These are phyloP conservation scores for Spiromastix sp. DNA, from an alignment of 2,329 filamentous ascomycete species.

Conservation along the genomic window DNA sequence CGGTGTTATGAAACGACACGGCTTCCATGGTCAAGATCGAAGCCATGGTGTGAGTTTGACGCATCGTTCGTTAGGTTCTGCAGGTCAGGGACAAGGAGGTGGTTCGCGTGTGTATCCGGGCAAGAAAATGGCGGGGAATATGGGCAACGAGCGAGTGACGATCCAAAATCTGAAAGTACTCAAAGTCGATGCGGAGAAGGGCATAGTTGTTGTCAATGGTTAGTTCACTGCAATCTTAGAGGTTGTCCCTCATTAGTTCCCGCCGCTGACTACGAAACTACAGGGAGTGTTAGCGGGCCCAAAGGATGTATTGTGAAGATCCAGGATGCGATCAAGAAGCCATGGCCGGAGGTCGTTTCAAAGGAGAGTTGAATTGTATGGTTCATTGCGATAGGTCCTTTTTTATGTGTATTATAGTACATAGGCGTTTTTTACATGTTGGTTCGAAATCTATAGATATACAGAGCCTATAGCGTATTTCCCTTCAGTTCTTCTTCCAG, in stretches of 20 bases:
- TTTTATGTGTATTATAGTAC: conserved; percentile 30
- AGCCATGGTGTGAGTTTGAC: conserved; percentile 93
- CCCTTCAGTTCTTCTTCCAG: no score
- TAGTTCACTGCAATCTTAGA: conserved; percentile 16
- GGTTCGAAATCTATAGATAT: no score
- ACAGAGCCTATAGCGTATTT: no score
- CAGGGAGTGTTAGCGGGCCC: conserved; percentile 69
- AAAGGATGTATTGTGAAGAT: conserved; percentile 77
- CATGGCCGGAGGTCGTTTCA: conserved; percentile 48
- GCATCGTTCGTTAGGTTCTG: conserved; percentile 84
- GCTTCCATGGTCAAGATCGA: conserved; percentile 77
- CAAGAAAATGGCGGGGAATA: conserved; percentile 95
- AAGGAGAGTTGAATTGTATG: conserved; percentile 34
- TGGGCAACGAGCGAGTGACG: conserved; percentile 83
- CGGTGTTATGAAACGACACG: conserved; percentile 95
- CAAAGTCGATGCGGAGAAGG: conserved; percentile 76
- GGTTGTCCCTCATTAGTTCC: no score
- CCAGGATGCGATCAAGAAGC: conserved; percentile 85
- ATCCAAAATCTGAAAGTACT: conserved; percentile 85
- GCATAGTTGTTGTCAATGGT: conserved; percentile 82
- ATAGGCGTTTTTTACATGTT: conserved; percentile 18
- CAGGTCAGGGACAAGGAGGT: conserved; percentile 80
- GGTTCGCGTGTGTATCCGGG: conserved; percentile 88
- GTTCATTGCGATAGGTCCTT: conserved; percentile 6
- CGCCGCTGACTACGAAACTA: no score